Evolutionary conservation across 352 stramenopile genomes (phyloP), one percentile per base, ranked within the genome.

Genomic region (Blastocystis sp.): DNA sequence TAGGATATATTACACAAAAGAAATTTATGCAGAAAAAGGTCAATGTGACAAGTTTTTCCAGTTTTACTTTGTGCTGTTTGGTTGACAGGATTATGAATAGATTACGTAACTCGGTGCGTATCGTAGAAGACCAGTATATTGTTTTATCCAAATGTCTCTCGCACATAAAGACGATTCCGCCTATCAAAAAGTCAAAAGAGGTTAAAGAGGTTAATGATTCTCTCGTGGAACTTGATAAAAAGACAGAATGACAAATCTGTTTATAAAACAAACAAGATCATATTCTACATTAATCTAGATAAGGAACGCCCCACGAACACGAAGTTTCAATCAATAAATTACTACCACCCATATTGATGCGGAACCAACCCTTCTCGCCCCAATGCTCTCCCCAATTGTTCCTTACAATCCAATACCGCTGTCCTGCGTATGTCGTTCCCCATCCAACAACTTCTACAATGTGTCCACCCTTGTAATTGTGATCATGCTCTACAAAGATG

Each of bases 311-410:
- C 94, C 94, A 96, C 91, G 95, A 93, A 78, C 78, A 89, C 33
- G 60, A 60, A 9, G 93, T 89, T 89, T 96, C 94, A 68, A 96
- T 96, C 60, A 93, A 93, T 53, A 96, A 89, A 90, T 96, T 96
- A 91, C 96, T 94, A 90, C 94, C 92, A 89, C 95, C 93, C 93
- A 95, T 96, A 75, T 93, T 89, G 54, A 97, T 96, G 73, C 93
- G 92, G 91, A 96, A 96, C 93, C 94, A 97, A 56, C 95, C 94
- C 44, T 96, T 93, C 90, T 96, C 94, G 35, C 95, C 95, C 94
- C 94, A 97, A 91, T 96, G 95, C 24, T 53, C 96, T 6, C 94
- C 94, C 95, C 94, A 97, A 69, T 93, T 95, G 91, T 97, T 97
- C 60, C 94, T 92, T 27, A 93, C 94, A 42, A 97, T 95, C 94